These are phyloP conservation scores for Botrytis cinerea DNA, from an alignment of 2,329 filamentous ascomycete genomes.

Conservation along the genomic window DNA sequence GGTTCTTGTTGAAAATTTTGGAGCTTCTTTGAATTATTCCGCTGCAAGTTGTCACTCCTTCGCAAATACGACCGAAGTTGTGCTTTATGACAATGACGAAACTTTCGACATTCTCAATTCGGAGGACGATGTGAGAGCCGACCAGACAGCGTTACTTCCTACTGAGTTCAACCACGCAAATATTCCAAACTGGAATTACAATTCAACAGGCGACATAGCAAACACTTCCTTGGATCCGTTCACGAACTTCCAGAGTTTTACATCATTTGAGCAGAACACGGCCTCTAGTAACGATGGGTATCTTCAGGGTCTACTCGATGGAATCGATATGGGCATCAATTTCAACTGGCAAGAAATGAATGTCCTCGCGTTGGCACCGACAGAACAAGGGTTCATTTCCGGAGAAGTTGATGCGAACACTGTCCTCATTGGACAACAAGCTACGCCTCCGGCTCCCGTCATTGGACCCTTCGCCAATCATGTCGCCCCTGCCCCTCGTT, in stretches of 20 bases:
- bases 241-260: neutral
- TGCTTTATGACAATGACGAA: neutral
- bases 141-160: neutral
- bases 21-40: neutral
- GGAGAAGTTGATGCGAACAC: neutral
- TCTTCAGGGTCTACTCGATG: neutral
- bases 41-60: too few species aligned
- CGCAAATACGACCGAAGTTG: fast-evolving
- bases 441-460: neutral
- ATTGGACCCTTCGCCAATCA: neutral
- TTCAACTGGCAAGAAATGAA: neutral
- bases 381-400: neutral
- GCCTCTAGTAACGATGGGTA: neutral
- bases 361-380: neutral
- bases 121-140: neutral
- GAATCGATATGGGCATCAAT: neutral
- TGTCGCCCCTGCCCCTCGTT: neutral
- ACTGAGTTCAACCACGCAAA: neutral
- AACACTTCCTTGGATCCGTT: neutral
- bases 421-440: neutral
- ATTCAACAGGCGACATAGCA: neutral
- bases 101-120: neutral
- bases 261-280: neutral
- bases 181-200: neutral
- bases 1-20: neutral